Percentiles rank a stretch among this genome's conserved stretches.
Conservation (phyloP, 148 eudicot genomes). For the Arbutus unedo region DNA sequence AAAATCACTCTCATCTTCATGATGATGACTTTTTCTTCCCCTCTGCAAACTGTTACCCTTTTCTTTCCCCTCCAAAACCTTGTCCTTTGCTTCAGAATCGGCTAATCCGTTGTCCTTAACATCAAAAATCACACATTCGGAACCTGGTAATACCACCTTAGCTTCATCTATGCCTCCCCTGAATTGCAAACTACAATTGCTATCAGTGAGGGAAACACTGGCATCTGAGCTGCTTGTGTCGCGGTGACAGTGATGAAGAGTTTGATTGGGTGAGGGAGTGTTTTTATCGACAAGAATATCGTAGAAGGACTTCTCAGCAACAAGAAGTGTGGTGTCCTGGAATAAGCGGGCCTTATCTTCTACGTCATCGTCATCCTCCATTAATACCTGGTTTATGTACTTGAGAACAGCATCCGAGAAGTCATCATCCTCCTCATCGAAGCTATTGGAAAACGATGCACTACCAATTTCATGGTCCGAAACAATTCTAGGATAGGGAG, state of each 20-base stretch:
- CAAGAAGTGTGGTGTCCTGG: slow-evolving; percentile 5
- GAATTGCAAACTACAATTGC: not conserved
- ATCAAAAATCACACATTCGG: not conserved
- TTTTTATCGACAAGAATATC: not conserved
- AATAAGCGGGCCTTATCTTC: not conserved
- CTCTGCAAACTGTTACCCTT: not conserved
- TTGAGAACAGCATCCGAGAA: not conserved
- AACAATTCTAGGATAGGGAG: not conserved
- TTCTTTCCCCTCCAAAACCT: not conserved
- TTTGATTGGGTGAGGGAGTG: not conserved
- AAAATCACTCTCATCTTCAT: not conserved
- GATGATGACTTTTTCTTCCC: not conserved
- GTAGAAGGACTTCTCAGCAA: slow-evolving; percentile 8
- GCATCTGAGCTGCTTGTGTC: not conserved
- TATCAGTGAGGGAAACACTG: not conserved
- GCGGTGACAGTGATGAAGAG: not conserved
- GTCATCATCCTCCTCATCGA: not conserved
- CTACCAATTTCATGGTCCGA: not conserved
- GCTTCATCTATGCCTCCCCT: not conserved
- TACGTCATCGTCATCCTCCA: not conserved
- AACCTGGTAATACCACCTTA: not conserved
- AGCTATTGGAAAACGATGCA: not conserved
- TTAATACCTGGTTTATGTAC: slow-evolving; percentile 12
- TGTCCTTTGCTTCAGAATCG: not conserved
- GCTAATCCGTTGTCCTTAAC: not conserved